Evolutionary conservation across 129 eudicot genomes (phyloP), one percentile per base, ranked within the genome.

Genomic region (Flaveria ramosissima): DNA sequence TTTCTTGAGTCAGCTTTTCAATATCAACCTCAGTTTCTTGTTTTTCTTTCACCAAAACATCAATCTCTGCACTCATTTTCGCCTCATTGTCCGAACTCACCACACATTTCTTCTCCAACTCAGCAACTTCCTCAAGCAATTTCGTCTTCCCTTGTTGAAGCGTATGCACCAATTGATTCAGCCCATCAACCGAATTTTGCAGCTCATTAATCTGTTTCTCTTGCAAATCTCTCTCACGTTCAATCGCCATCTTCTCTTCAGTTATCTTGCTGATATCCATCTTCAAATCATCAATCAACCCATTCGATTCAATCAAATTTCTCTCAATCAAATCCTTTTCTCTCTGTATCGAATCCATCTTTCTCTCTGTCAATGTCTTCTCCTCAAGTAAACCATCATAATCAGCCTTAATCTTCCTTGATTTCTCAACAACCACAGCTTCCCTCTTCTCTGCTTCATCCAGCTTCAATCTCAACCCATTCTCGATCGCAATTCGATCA

Each of bases 51-150:
- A 82, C 75, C 83, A 89, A 82, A 3, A 14, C 56, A 48, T 78
- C 78, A 50, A 86, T 73, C 75, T 86, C 76, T 43, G 19, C 55
- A 32, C 45, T 57, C 87, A 79, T 78, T 70, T 79, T 76, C 57
- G 36, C 83, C 59, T 78, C 84, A 83, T 62, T 76, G 76, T 79
- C 88, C 30, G 50, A 77, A 80, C 84, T 75, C 32, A 42, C 84
- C 36, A 26, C 57, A 66, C 79, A 72, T 57, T 59, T 84, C 82
- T 67, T 83, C 83, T 89, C 93, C 91, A 90, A 81, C 52, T 73
- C 88, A 12, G 46, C 78, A 77, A 90, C 82, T 64, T 68, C 47
- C 11, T 1, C 70, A 16, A 79, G 50, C 80, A 88, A 79, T 27
- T 46, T 70, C 19, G 71, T 81, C 60, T 77, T 91, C 79, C 80